A percentile compares a stretch with the other conserved stretches of the same genome.
phyloP scores from a whole-genome alignment of 129 eudicot species.

The Flaveria robusta region DNA sequence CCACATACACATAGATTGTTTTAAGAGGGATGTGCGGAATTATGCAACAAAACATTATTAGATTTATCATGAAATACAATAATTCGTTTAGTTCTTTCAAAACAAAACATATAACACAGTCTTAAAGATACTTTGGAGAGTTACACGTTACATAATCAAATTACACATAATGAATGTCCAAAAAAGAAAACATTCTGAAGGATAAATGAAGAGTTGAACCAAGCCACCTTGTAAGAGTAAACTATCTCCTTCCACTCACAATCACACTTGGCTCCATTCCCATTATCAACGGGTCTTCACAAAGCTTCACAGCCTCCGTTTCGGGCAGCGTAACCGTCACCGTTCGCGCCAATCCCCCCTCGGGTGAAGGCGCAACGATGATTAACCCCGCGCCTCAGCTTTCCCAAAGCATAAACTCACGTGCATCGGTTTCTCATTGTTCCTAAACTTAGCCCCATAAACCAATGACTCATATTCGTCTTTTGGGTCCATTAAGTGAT shows the following conservation, averaged over 20 bases:
- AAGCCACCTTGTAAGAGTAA: not conserved
- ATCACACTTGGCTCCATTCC: conserved; percentile 52
- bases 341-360: conserved; percentile 46
- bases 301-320: conserved; percentile 40
- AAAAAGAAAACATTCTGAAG: not conserved
- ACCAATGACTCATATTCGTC: conserved; percentile 33
- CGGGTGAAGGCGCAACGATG: conserved; percentile 56
- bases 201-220: not conserved
- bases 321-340: conserved; percentile 57
- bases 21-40: too few species aligned
- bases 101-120: too few species aligned
- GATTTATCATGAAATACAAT: too few species aligned
- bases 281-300: conserved; percentile 48
- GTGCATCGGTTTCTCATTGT: conserved; percentile 58
- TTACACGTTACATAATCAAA: too few species aligned
- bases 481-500: conserved; percentile 38
- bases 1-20: too few species aligned
- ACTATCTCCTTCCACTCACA: conserved; percentile 45
- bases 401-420: conserved; percentile 57
- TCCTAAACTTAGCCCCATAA: conserved; percentile 49
- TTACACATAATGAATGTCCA: too few species aligned
- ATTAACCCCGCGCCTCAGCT: conserved; percentile 59
- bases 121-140: too few species aligned
- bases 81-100: too few species aligned
- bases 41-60: too few species aligned